These are phyloP conservation scores for Pseudoperonospora humuli DNA, from an alignment of 352 stramenopile genomes.

Conservation along the genomic window DNA sequence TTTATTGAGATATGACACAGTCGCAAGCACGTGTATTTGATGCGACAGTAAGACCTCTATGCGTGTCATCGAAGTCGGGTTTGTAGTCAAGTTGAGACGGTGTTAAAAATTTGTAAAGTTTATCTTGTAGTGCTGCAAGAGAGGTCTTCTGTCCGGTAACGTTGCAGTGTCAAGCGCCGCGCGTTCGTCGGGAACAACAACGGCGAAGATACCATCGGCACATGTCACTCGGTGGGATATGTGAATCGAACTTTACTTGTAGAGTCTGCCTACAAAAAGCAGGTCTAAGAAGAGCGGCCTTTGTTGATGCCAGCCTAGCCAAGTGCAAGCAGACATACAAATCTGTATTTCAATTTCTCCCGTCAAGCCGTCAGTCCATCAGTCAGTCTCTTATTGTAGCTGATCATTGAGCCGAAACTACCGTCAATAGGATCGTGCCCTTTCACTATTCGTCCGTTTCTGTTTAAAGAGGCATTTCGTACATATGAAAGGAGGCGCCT, in stretches of 20 bases:
- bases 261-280: slow-evolving; percentile 90
- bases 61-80: slow-evolving; percentile 2
- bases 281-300: neutral
- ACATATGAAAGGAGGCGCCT: neutral
- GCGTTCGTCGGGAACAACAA: slow-evolving; percentile 15
- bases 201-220: slow-evolving; percentile 9
- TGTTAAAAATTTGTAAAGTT: neutral
- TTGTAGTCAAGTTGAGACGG: slow-evolving; percentile 1
- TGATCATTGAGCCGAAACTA: neutral
- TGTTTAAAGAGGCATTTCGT: slow-evolving; percentile 8
- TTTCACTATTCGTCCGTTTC: slow-evolving; percentile 23
- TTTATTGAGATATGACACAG: slow-evolving; percentile 4
- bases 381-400: neutral
- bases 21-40: neutral
- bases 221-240: slow-evolving; percentile 53
- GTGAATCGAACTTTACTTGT: slow-evolving; percentile 93
- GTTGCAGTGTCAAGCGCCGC: slow-evolving; percentile 37
- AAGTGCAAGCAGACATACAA: too few relatives aligned
- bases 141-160: slow-evolving; percentile 34
- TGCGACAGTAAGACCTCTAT: too few relatives aligned
- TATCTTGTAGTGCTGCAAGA: neutral
- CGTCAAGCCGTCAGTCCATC: too few relatives aligned
- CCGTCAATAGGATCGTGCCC: slow-evolving; percentile 18
- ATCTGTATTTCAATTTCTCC: too few relatives aligned
- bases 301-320: too few relatives aligned